Base-by-base conservation (phyloP, 2,329 filamentous ascomycete genomes). In the Stromatinia cepivora region DNA sequence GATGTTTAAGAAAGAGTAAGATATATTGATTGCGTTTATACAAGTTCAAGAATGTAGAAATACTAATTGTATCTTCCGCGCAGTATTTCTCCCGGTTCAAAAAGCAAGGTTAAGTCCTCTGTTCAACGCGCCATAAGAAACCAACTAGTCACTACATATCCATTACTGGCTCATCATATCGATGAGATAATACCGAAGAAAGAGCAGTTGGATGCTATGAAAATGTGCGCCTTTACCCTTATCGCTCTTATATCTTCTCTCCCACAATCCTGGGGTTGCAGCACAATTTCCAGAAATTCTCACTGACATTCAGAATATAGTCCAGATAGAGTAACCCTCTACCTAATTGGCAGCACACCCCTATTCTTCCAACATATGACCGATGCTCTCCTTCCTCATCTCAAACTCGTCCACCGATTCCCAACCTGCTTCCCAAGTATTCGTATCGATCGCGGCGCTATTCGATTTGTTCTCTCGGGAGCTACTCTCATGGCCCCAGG, bases 181-280 rank as follows among this genome's bases (percentile, higher is more conserved):
- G 95, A 99, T 80, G 92, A 96, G 80, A 89, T 98, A 76, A 85
- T 99, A 74, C 95, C 95, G 64, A 98, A 98, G 82, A 99, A 98
- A 81, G 88, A 91, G 70, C 92, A 95, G 72, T 84, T 98, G 67
- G 91, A 94, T 81, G 88, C 92, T 74, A 89, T 98, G 81, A 98
- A 98, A 83, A 88, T 97, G 84, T 89, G 79, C 69, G 79, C 78
- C 13, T 36, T 42, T 5, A 20, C 46, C 13, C 50, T 28, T 57
- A 52, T 50, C 42, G 58, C 11, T 15, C 46, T 17, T 64, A 10
- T 20, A 42, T 22, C 34, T 48, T 15, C 39, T 42, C 7, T 45
- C 10, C 25, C 17, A 7, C 25, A 54, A n/a, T 53, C 5, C 22
- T n/a, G 11, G 53, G 34, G 61, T 36, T 22, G 4, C 46, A 11